Evolutionary conservation across 176 grass and related monocot species (phyloP).

Genomic region (Bonia amplexicaulis): DNA sequence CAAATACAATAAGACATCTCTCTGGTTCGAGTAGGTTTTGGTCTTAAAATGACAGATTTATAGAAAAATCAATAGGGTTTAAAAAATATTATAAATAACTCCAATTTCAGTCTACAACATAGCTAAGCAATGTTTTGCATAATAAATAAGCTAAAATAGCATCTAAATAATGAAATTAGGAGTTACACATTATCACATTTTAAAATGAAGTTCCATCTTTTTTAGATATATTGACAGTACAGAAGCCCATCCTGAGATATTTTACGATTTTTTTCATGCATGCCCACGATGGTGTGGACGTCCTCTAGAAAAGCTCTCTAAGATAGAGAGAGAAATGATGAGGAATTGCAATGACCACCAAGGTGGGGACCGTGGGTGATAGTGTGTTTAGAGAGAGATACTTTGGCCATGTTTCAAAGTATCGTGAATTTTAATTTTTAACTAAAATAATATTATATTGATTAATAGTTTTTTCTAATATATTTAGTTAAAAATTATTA

Average conservation of each 20-base stretch:
- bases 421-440: too few relatives aligned
- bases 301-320: neutral
- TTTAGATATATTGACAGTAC: neutral
- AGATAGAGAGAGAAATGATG: neutral
- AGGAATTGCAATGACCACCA: neutral
- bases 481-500: too few relatives aligned
- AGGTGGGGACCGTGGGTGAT: neutral
- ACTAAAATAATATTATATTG: accelerated
- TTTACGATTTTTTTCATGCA: neutral
- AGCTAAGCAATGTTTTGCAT: neutral
- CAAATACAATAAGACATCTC: too few relatives aligned
- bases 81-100: neutral
- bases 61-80: neutral
- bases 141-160: too few relatives aligned
- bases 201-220: too few relatives aligned
- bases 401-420: too few relatives aligned
- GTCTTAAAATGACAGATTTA: neutral
- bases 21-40: too few relatives aligned
- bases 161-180: too few relatives aligned
- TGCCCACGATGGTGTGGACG: neutral
- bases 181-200: too few relatives aligned
- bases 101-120: neutral
- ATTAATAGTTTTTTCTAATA: accelerated
- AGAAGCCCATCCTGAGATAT: neutral
- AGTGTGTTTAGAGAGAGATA: too few relatives aligned